Evolutionary conservation across 23 red algal genomes (phyloP).

Genomic region (Gracilariopsis chorda): DNA sequence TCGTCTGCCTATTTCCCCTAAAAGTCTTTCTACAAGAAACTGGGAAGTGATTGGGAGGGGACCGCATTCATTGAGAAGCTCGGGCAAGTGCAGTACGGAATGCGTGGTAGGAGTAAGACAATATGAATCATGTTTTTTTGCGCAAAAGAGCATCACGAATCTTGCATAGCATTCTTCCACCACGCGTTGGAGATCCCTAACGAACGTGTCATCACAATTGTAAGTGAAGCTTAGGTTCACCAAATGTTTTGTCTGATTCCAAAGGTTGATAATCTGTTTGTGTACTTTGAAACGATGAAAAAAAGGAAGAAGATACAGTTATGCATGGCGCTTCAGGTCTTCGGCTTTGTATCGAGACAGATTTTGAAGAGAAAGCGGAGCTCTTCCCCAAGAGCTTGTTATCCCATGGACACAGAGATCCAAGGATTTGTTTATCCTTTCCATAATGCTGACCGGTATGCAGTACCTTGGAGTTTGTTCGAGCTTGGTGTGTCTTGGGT

Average conservation of each 20-base stretch:
- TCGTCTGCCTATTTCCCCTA: neutral
- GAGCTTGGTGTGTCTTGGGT: neutral
- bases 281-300: neutral
- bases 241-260: neutral
- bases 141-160: neutral
- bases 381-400: neutral
- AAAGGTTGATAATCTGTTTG: neutral
- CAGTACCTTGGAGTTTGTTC: neutral
- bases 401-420: neutral
- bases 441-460: neutral
- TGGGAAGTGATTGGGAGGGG: neutral
- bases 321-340: neutral
- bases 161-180: neutral
- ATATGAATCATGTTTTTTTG: neutral
- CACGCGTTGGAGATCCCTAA: neutral
- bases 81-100: neutral
- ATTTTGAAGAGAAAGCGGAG: neutral
- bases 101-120: conserved; percentile 9
- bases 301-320: neutral
- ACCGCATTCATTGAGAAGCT: neutral
- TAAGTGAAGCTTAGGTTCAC: neutral
- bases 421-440: neutral
- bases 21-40: neutral
- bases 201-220: neutral
- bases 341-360: neutral